A percentile compares a stretch with the other conserved stretches of the same genome.
phyloP scores from a whole-genome alignment of 345 rosid genomes.

The Ceriops zippeliana region DNA sequence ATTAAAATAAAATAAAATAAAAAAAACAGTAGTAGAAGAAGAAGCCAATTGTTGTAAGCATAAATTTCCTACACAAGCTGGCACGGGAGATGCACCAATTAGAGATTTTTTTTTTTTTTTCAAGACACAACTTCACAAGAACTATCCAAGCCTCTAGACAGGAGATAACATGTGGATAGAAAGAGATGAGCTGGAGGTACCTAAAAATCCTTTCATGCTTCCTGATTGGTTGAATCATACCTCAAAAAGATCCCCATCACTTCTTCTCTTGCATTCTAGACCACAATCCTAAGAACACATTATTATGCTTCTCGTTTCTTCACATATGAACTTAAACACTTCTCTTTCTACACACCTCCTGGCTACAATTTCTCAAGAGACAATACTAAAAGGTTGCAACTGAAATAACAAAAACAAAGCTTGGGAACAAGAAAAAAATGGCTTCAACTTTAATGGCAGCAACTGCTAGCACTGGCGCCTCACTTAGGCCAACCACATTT shows the following conservation, averaged over 20 bases:
- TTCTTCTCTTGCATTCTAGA: slow-evolving; percentile 16
- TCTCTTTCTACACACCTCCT: slow-evolving; percentile 21
- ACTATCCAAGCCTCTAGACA: neutral
- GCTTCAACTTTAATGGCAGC: slow-evolving; percentile 51
- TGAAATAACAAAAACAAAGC: neutral
- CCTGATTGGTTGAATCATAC: slow-evolving; percentile 52
- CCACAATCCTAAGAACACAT: slow-evolving; percentile 22
- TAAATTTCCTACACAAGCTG: neutral
- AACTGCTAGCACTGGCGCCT: slow-evolving; percentile 60
- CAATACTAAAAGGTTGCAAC: neutral
- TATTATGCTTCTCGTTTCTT: slow-evolving; percentile 20
- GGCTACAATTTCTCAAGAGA: neutral
- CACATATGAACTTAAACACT: slow-evolving; percentile 15
- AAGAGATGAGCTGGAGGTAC: slow-evolving; percentile 54
- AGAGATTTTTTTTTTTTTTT: neutral
- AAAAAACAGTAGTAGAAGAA: no score
- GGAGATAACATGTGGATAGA: slow-evolving; percentile 58
- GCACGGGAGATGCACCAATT: neutral
- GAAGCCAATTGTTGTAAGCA: no score
- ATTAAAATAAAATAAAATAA: no score
- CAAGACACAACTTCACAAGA: neutral
- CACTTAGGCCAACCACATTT: slow-evolving; percentile 57
- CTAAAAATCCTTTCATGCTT: slow-evolving; percentile 51
- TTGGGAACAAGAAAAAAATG: slow-evolving; percentile 23
- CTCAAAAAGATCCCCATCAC: slow-evolving; percentile 40